Conservation (phyloP, 2,329 filamentous ascomycete species). For the Stachybotrys echinatus region DNA sequence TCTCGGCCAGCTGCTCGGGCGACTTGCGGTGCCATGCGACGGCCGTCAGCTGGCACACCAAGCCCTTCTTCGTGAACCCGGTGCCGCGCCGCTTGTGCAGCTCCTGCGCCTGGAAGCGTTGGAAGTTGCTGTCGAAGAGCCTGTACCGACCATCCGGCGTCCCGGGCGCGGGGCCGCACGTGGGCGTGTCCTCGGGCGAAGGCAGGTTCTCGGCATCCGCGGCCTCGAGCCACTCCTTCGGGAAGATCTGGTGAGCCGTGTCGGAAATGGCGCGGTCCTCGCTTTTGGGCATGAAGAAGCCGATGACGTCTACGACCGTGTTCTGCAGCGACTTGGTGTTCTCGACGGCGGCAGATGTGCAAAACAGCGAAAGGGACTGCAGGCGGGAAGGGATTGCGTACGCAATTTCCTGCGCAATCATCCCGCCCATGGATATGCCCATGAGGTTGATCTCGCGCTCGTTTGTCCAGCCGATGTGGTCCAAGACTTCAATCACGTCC, state of each 20-base stretch:
- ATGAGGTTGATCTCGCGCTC: conserved; percentile 57
- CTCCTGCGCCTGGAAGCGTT: conserved; percentile 78
- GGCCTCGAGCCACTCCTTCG: conserved; percentile 52
- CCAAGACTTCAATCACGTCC: conserved; percentile 65
- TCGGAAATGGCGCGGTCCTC: conserved; percentile 61
- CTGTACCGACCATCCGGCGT: conserved; percentile 31
- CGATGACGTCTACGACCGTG: conserved; percentile 54
- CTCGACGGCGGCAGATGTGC: conserved; percentile 56
- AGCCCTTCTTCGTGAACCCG: conserved; percentile 53
- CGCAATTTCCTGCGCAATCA: conserved; percentile 83
- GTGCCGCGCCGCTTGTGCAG: conserved; percentile 62
- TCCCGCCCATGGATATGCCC: conserved; percentile 82
- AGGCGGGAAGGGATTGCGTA: conserved; percentile 47
- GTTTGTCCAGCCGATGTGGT: conserved; percentile 63
- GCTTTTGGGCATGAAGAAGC: conserved; percentile 63
- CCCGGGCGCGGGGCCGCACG: conserved; percentile 24
- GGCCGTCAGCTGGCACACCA: conserved; percentile 72
- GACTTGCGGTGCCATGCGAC: conserved; percentile 77
- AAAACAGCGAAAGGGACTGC: conserved; percentile 52
- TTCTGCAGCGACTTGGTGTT: conserved; percentile 58
- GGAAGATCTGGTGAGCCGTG: conserved; percentile 63
- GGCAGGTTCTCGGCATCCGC: conserved; percentile 56
- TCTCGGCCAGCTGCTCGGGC: conserved; percentile 38
- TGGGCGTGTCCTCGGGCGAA: conserved; percentile 32
- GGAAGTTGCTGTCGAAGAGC: conserved; percentile 68